A percentile compares a stretch with the other conserved stretches of the same genome.
Conservation (phyloP, 179 eudicot species). For the Spinacia oleracea region DNA sequence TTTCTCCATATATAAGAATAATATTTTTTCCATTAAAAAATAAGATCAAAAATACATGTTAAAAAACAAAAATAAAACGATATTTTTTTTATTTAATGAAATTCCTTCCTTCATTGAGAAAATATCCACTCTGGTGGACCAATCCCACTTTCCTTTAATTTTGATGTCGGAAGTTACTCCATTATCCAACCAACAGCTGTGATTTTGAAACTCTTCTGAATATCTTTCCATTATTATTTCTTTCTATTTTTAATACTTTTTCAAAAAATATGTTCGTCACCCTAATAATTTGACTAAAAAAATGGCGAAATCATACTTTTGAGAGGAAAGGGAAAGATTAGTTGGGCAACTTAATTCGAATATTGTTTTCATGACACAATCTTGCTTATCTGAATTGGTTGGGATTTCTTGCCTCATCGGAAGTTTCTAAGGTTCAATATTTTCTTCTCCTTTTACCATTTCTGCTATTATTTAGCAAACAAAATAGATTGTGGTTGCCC, state of each 20-base stretch:
- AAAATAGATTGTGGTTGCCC: background rate
- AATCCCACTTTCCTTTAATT: background rate
- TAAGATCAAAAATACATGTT: too few species aligned
- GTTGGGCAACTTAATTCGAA: slow-evolving; percentile 6
- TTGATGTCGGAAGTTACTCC: background rate
- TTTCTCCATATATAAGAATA: too few species aligned
- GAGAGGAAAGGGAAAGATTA: background rate
- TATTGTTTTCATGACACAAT: background rate
- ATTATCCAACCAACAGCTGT: background rate
- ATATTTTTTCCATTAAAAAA: too few species aligned
- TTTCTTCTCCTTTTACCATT: background rate
- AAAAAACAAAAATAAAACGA: too few species aligned
- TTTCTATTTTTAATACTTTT: background rate
- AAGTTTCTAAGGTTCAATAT: background rate
- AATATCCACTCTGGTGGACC: background rate
- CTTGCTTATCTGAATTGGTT: background rate
- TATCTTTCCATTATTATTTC: background rate
- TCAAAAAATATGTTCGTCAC: background rate
- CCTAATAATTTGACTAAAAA: background rate
- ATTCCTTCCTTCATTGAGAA: slow-evolving; percentile 5
- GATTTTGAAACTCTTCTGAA: background rate
- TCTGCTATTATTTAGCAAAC: background rate
- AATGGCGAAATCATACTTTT: background rate
- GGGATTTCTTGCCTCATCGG: background rate
- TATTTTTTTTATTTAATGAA: background rate